These are phyloP conservation scores for Pleurotus platypus DNA, from an alignment of 768 basidiomycete species.

Conservation along the genomic window DNA sequence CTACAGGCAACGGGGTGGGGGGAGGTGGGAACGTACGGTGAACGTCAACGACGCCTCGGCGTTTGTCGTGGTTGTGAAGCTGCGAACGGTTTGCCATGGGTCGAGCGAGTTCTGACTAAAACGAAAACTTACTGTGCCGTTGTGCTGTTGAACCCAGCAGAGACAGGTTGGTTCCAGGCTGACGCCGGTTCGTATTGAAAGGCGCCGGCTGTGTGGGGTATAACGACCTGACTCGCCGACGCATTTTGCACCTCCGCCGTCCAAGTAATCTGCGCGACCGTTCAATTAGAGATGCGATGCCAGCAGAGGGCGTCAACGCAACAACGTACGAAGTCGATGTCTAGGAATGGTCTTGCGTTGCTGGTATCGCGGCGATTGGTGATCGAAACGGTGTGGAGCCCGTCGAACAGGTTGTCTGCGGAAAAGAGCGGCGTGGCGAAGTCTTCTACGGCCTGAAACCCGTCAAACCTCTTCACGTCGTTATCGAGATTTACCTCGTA, in stretches of 20 bases:
- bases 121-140: not conserved
- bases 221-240: not conserved
- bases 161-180: not conserved
- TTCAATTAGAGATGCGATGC: not conserved
- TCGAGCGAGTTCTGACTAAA: not conserved
- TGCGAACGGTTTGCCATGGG: not conserved
- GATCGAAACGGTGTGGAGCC: constrained; percentile 1
- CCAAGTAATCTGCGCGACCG: constrained; percentile 6
- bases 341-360: not conserved
- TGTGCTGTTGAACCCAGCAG: constrained; percentile 1
- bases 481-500: constrained; percentile 8
- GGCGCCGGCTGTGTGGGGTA: not conserved
- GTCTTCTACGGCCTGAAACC: not conserved
- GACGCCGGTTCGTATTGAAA: constrained; percentile 1
- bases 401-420: constrained; percentile 2
- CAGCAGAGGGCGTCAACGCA: not conserved
- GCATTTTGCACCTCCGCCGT: not conserved
- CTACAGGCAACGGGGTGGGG: not conserved
- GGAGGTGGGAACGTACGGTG: not conserved
- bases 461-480: not conserved
- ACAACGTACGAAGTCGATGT: constrained; percentile 6
- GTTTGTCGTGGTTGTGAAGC: not conserved
- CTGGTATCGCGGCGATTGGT: not conserved
- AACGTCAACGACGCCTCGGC: constrained; percentile 4
- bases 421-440: constrained; percentile 6